phyloP scores from a whole-genome alignment of 805 yeast species.

The Candida oleophila region DNA sequence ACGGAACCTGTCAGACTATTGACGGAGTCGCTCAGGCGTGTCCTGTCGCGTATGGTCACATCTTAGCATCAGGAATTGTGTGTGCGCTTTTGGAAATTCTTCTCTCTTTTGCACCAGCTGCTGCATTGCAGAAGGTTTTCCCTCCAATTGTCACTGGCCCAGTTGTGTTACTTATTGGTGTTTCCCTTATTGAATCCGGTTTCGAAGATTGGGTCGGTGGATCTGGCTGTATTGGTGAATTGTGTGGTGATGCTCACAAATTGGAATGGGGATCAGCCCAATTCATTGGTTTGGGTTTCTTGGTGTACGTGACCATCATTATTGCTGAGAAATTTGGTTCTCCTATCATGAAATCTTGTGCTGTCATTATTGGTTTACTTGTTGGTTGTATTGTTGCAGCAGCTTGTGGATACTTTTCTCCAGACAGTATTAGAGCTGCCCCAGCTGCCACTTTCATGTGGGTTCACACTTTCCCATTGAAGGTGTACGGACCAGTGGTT shows the following conservation, averaged over 20 bases:
- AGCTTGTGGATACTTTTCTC: conserved; percentile 78
- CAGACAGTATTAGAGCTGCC: conserved; percentile 57
- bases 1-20: conserved; percentile 66
- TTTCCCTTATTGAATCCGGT: conserved; percentile 65
- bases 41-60: conserved; percentile 88
- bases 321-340: conserved; percentile 85
- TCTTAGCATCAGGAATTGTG: conserved; percentile 74
- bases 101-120: conserved; percentile 77
- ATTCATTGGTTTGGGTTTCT: conserved; percentile 83
- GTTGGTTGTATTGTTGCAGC: conserved; percentile 93
- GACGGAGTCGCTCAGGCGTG: conserved; percentile 74
- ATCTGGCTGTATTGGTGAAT: conserved; percentile 53
- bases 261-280: conserved; percentile 84
- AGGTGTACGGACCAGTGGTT: conserved; percentile 81
- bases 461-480: conserved; percentile 79
- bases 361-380: conserved; percentile 80
- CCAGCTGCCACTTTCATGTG: conserved; percentile 84
- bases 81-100: conserved; percentile 75
- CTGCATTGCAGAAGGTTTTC: conserved; percentile 64
- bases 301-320: conserved; percentile 72
- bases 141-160: conserved; percentile 95
- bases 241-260: conserved; percentile 42
- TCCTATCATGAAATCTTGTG: conserved; percentile 93
- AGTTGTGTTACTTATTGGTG: conserved; percentile 83
- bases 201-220: conserved; percentile 90